Conservation (phyloP, 495 filamentous ascomycete species). For the Hypoxylon lienhwacheense region DNA sequence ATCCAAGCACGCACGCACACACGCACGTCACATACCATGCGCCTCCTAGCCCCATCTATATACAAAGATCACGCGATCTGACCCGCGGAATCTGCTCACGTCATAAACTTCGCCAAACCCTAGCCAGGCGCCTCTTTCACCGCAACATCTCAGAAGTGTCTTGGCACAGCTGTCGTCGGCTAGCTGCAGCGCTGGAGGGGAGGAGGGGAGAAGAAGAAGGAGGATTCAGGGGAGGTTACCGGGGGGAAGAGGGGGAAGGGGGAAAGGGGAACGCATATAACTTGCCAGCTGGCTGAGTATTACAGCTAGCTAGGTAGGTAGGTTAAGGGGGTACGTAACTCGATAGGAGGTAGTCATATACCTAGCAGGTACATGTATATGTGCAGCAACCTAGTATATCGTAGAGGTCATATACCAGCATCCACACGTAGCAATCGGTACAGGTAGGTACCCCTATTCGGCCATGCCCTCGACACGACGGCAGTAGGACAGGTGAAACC, state of each 20-base stretch:
- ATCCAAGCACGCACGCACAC: background rate
- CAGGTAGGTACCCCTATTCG: too few species aligned
- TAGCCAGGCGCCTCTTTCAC: constrained; percentile 4
- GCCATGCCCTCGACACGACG: too few species aligned
- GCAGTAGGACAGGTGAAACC: too few species aligned
- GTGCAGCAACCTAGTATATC: background rate
- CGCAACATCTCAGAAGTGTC: too few species aligned
- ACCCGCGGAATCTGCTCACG: constrained; percentile 3
- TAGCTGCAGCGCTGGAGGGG: constrained; percentile 11
- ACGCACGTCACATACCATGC: constrained; percentile 3
- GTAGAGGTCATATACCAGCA: too few species aligned
- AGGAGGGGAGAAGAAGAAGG: background rate
- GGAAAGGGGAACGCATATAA: background rate
- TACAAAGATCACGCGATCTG: constrained; percentile 5
- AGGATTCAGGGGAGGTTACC: background rate
- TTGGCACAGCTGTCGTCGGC: constrained; percentile 24
- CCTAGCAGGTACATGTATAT: background rate
- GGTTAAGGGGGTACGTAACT: background rate
- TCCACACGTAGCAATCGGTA: too few species aligned
- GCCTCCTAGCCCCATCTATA: background rate
- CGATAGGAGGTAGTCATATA: background rate
- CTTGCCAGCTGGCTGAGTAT: too few species aligned
- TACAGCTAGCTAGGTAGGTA: background rate
- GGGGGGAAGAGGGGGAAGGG: background rate
- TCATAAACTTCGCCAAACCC: constrained; percentile 4